phyloP scores from a whole-genome alignment of 2,329 filamentous ascomycete species.

The Coniochaeta sp. region DNA sequence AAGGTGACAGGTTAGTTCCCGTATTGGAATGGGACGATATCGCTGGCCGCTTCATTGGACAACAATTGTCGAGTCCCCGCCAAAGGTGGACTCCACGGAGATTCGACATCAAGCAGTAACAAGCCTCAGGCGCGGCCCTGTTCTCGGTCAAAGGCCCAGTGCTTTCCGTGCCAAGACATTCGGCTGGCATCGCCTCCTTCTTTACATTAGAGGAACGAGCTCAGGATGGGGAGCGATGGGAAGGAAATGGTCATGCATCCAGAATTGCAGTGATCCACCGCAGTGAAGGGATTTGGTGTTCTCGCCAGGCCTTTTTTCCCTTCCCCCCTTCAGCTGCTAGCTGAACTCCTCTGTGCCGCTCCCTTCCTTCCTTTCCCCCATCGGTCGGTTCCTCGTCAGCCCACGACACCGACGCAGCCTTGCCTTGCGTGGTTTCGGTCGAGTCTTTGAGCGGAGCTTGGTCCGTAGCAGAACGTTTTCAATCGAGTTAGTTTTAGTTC shows the following conservation, averaged over 20 bases:
- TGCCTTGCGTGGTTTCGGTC: neutral
- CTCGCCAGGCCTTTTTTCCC: neutral
- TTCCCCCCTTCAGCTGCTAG: no score
- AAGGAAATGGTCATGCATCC: no score
- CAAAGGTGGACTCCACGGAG: neutral
- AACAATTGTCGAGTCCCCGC: neutral
- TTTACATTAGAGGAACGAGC: no score
- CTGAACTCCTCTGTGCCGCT: neutral
- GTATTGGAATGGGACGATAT: neutral
- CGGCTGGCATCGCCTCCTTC: neutral
- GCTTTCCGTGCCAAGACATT: neutral
- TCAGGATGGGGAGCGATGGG: no score
- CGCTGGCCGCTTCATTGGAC: neutral
- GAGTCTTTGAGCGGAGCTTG: no score
- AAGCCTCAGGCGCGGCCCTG: neutral
- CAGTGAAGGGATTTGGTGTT: neutral
- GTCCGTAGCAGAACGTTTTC: no score
- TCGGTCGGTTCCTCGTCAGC: neutral
- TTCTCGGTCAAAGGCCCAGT: neutral
- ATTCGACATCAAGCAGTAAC: neutral
- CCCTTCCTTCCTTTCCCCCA: neutral
- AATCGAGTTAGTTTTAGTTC: no score
- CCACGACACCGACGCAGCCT: constrained; percentile 1
- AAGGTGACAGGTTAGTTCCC: no score
- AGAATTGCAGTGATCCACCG: no score